Base-by-base conservation (phyloP, 106 monocot genomes). In the Acorus calamus region DNA sequence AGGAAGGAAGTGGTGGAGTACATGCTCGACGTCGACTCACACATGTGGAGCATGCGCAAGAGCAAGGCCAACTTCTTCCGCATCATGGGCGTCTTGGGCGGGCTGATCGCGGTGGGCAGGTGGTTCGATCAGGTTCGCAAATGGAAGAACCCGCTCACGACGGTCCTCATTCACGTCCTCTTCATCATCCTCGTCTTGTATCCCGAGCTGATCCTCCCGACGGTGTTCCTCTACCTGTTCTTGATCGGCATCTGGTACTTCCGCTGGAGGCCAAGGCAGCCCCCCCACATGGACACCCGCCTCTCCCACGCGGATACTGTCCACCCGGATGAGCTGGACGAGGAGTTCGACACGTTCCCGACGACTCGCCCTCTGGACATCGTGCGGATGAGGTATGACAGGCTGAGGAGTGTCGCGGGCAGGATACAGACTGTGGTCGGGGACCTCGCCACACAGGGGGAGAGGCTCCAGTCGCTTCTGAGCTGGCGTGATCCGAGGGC, bases 11-110 rank as follows among this genome's bases (percentile, higher is more conserved):
- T 64, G 5, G 63, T 64, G 48, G 65, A 71, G 63, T 71, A 63
- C 55, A 71, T 71, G 71, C 44, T 71, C 3, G 63, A 71, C 49
- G 63, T 71, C 4, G 65, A 50, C 3, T 65, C 52, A 9, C 65
- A 65, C 14, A 51, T 65, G 65, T 65, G 65, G 65, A 65, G 71
- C 62, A 71, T 71, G 63, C 45, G 71, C 42, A 50, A 42, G 54
- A 71, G 71, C 71, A 71, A 71, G 41, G 71, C 60, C 6, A 71
- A 71, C 53, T 71, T 71, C 63, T 71, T 55, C 55, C 42, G 71
- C 11, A 71, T 71, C 6, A 54, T 63, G 9, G 44, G 52, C 4
- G 4, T 63, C 14, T 4, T 62, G 2, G 46, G 42, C 3, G 71
- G 63, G 11, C n/a, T 63, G 14, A 12, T 63, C 14, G 63, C 52